phyloP scores from a whole-genome alignment of 768 basidiomycete genomes.

The Tricholoma hemisulphureum region DNA sequence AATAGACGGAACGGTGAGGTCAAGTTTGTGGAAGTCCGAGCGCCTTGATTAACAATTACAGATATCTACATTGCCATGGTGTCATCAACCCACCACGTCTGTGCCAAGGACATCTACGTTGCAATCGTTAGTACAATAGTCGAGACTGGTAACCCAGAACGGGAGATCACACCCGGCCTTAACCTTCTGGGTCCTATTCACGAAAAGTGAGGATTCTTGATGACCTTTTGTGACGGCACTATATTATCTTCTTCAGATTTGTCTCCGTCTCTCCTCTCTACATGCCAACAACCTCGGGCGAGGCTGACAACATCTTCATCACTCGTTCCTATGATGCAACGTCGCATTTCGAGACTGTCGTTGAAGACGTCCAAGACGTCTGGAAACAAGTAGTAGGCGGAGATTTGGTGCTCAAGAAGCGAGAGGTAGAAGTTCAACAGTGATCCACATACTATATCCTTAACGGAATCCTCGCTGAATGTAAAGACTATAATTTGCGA shows the following conservation, averaged over 20 bases:
- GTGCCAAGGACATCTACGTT: slow-evolving; percentile 91
- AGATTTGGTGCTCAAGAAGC: slow-evolving; percentile 84
- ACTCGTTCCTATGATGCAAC: slow-evolving; percentile 98
- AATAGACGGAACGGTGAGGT: slow-evolving; percentile 81
- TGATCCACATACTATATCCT: slow-evolving; percentile 20
- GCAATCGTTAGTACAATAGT: slow-evolving; percentile 99
- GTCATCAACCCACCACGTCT: slow-evolving; percentile 95
- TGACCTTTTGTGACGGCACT: neutral
- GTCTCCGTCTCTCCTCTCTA: slow-evolving; percentile 86
- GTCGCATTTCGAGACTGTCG: slow-evolving; percentile 98
- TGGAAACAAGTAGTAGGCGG: slow-evolving; percentile 85
- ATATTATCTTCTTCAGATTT: slow-evolving; percentile 56
- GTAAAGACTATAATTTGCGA: slow-evolving; percentile 2
- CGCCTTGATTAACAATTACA: slow-evolving; percentile 28
- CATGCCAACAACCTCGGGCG: slow-evolving; percentile 80
- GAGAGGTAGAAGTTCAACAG: slow-evolving; percentile 66
- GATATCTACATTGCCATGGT: slow-evolving; percentile 99
- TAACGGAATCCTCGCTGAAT: slow-evolving; percentile 8
- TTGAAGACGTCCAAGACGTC: slow-evolving; percentile 94
- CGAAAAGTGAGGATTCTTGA: slow-evolving; percentile 70
- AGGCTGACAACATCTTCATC: slow-evolving; percentile 90
- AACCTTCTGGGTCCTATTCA: slow-evolving; percentile 88
- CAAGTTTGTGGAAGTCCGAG: neutral
- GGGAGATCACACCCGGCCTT: slow-evolving; percentile 90
- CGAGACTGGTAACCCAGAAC: slow-evolving; percentile 89